These are phyloP conservation scores for Nakazawaea ishiwadae DNA, from an alignment of 805 yeast genomes.

Conservation along the genomic window DNA sequence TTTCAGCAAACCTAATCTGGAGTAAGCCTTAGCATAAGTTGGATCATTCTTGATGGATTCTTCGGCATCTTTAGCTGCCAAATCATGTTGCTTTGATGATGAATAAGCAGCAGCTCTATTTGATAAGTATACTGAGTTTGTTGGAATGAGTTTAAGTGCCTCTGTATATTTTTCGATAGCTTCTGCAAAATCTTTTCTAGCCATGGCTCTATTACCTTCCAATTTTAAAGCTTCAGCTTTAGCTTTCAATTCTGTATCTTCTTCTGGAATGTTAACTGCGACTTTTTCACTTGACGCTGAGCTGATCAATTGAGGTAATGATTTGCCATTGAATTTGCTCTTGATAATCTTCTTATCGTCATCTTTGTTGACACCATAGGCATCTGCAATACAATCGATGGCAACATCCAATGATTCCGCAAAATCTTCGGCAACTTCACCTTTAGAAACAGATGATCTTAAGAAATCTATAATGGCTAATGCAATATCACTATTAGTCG, in stretches of 20 bases:
- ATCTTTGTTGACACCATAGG: conserved; percentile 63
- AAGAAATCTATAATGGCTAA: conserved; percentile 72
- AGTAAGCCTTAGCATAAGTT: conserved; percentile 84
- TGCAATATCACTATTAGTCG: conserved; percentile 63
- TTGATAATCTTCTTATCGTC: conserved; percentile 31
- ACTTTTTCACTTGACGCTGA: conserved; percentile 20
- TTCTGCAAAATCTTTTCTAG: conserved; percentile 58
- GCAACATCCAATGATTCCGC: conserved; percentile 91
- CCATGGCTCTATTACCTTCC: conserved; percentile 90
- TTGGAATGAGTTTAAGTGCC: conserved; percentile 67
- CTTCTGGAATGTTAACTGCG: conserved; percentile 38
- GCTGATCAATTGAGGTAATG: conserved; percentile 41
- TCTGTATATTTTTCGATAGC: conserved; percentile 79
- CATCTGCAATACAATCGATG: conserved; percentile 85
- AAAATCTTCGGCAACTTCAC: conserved; percentile 71
- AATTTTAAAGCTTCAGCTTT: conserved; percentile 81
- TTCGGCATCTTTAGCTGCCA: conserved; percentile 81
- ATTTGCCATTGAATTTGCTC: conserved; percentile 41
- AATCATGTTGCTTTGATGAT: conserved; percentile 64
- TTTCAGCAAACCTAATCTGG: conserved; percentile 90
- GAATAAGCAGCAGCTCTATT: conserved; percentile 97
- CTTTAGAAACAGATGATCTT: conserved; percentile 49
- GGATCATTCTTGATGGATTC: conserved; percentile 77
- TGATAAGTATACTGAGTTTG: conserved; percentile 80
- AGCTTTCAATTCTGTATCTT: conserved; percentile 51